Conservation (phyloP, 306 rosid genomes). For the Gastrolobium villosum region DNA sequence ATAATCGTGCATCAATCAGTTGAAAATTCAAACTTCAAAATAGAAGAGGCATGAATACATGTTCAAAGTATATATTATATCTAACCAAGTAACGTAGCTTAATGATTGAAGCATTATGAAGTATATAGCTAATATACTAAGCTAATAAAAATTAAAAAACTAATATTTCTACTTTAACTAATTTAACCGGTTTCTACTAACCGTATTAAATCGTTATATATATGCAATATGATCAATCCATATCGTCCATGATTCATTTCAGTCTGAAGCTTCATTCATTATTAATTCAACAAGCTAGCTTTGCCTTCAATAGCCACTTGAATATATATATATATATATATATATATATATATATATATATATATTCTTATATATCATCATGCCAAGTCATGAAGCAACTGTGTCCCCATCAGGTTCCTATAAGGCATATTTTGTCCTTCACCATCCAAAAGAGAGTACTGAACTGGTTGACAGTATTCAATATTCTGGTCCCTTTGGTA, state of each 20-base stretch:
- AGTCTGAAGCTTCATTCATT: neutral
- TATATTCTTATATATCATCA: slow-evolving; percentile 45
- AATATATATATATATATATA: neutral
- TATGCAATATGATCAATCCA: neutral
- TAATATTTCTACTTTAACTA: slow-evolving; percentile 29
- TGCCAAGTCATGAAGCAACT: slow-evolving; percentile 84
- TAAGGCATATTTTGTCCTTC: slow-evolving; percentile 80
- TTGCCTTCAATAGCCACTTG: neutral
- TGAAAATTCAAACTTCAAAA: slow-evolving; percentile 43
- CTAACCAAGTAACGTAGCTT: slow-evolving; percentile 43
- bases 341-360: slow-evolving; percentile 25
- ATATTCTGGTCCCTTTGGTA: slow-evolving; percentile 70
- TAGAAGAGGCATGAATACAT: slow-evolving; percentile 38
- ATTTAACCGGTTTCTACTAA: neutral
- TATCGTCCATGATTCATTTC: slow-evolving; percentile 14
- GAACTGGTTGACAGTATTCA: slow-evolving; percentile 73
- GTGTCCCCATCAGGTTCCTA: slow-evolving; percentile 91
- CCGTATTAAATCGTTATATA: neutral
- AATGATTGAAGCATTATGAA: slow-evolving; percentile 49
- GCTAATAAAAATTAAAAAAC: slow-evolving; percentile 13
- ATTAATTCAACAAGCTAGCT: neutral
- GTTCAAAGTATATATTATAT: slow-evolving; percentile 25
- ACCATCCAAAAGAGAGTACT: slow-evolving; percentile 81
- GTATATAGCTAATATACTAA: slow-evolving; percentile 34
- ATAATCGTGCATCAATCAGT: slow-evolving; percentile 34